These are phyloP conservation scores for Mortierella sp. DNA, from an alignment of 371 early-diverging fungal species.

Conservation along the genomic window DNA sequence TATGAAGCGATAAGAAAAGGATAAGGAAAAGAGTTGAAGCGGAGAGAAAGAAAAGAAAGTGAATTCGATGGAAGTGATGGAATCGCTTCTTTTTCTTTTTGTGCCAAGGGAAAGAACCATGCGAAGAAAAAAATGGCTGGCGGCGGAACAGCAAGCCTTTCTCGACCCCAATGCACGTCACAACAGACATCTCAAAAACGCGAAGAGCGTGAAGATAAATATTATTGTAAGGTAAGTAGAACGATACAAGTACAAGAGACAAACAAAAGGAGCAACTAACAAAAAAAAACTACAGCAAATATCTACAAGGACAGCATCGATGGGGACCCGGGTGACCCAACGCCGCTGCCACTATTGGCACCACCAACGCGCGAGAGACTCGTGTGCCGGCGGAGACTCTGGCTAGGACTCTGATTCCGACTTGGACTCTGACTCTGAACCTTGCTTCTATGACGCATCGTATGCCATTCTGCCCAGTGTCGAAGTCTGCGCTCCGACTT, in stretches of 20 bases:
- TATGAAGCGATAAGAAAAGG: background rate
- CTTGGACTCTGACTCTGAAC: background rate
- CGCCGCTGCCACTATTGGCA: constrained; percentile 5
- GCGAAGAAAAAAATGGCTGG: background rate
- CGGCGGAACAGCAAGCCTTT: background rate
- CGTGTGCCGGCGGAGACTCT: constrained; percentile 9
- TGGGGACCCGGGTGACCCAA: background rate
- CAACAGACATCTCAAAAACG: background rate
- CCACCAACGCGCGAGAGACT: background rate
- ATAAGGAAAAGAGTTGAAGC: background rate
- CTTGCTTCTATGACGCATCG: background rate
- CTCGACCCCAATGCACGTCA: constrained; percentile 5
- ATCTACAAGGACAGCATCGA: background rate
- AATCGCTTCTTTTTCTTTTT: background rate
- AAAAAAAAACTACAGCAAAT: background rate
- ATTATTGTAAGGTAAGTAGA: background rate
- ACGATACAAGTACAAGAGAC: background rate
- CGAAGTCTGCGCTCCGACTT: constrained; percentile 18
- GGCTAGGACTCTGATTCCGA: background rate
- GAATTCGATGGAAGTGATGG: background rate
- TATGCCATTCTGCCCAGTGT: constrained; percentile 32
- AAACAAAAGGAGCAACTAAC: background rate
- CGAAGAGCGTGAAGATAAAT: background rate
- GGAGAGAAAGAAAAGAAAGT: background rate
- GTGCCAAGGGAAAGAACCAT: background rate